Evolutionary conservation across 2,329 filamentous ascomycete genomes (phyloP).

Genomic region (Corynespora cassiicola): DNA sequence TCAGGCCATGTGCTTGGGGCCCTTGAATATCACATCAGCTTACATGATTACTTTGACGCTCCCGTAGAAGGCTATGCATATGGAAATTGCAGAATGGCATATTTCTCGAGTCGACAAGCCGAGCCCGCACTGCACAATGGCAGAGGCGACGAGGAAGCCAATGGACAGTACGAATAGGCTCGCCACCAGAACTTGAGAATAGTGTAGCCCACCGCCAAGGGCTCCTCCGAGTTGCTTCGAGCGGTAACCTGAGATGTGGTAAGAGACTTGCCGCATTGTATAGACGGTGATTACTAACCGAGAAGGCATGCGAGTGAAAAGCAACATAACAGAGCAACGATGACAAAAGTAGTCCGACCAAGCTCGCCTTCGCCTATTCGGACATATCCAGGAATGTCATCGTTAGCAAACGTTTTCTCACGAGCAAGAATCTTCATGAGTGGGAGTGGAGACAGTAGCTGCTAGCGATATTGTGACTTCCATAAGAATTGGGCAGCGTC

Average conservation of each 20-base stretch:
- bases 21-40: slow-evolving; percentile 1
- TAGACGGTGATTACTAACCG: no score
- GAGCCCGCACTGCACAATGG: slow-evolving; percentile 40
- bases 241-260: slow-evolving; percentile 38
- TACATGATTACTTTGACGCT: slow-evolving; percentile 35
- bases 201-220: slow-evolving; percentile 26
- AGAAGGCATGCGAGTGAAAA: slow-evolving; percentile 29
- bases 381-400: no score
- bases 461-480: no score
- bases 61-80: slow-evolving; percentile 49
- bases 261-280: no score
- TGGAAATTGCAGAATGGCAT: slow-evolving; percentile 43
- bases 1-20: not conserved
- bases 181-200: slow-evolving; percentile 42
- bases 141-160: slow-evolving; percentile 40
- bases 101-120: slow-evolving; percentile 26
- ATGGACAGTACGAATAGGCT: slow-evolving; percentile 44
- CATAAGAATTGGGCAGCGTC: no score
- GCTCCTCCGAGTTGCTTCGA: slow-evolving; percentile 20
- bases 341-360: no score
- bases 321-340: slow-evolving; percentile 27
- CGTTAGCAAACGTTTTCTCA: no score
- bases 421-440: no score
- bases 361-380: no score
- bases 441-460: no score